Percentiles rank a stretch among this genome's conserved stretches.
phyloP scores from a whole-genome alignment of 2,329 filamentous ascomycete genomes.

The Talaromyces islandicus region DNA sequence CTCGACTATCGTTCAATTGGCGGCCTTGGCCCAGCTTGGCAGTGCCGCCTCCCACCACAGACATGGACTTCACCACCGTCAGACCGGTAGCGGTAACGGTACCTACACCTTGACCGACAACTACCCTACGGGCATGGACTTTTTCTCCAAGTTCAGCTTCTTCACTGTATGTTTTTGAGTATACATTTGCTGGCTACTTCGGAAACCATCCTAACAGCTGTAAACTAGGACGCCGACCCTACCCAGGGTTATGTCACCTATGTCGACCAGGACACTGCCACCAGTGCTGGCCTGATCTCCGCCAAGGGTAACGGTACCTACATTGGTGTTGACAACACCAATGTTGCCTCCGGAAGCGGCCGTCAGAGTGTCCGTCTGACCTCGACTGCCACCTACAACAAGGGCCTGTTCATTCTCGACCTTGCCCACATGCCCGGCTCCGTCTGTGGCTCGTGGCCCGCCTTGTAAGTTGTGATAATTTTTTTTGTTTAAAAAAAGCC shows the following conservation, averaged over 20 bases:
- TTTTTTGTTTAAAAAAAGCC: not conserved
- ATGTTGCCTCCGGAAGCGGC: slow-evolving; percentile 50
- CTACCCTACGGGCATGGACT: slow-evolving; percentile 38
- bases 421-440: slow-evolving; percentile 67
- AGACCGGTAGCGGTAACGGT: slow-evolving; percentile 5
- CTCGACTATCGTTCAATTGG: slow-evolving; percentile 22
- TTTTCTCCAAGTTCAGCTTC: slow-evolving; percentile 50
- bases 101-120: slow-evolving; percentile 42
- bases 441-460: slow-evolving; percentile 67
- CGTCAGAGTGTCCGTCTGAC: slow-evolving; percentile 66
- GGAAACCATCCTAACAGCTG: not conserved
- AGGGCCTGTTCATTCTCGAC: slow-evolving; percentile 66
- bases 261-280: slow-evolving; percentile 54
- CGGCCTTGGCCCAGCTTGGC: slow-evolving; percentile 25
- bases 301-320: slow-evolving; percentile 51
- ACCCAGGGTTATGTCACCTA: slow-evolving; percentile 72
- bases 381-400: slow-evolving; percentile 57
- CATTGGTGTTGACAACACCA: slow-evolving; percentile 63
- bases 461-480: slow-evolving; percentile 43
- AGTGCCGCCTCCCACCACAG: slow-evolving; percentile 16
- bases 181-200: not conserved
- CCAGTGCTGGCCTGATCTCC: slow-evolving; percentile 52
- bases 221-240: slow-evolving; percentile 50
- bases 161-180: slow-evolving; percentile 35
- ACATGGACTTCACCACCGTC: slow-evolving; percentile 12